Percentiles rank a stretch among this genome's conserved stretches.
These are phyloP conservation scores for Chenopodium album DNA, from an alignment of 148 eudicot genomes.

Conservation along the genomic window DNA sequence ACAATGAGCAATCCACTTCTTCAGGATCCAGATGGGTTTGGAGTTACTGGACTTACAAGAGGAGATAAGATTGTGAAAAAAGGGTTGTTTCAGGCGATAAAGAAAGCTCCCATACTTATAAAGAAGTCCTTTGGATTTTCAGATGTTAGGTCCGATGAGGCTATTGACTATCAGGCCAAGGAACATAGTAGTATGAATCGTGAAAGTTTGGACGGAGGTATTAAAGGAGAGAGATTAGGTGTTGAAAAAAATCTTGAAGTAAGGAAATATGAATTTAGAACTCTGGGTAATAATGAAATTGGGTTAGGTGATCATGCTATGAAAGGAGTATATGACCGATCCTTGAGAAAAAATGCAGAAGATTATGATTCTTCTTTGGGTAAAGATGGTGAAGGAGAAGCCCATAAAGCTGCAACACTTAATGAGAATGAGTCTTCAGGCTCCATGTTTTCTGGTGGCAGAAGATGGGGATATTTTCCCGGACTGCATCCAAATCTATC, in stretches of 20 bases:
- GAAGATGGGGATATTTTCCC: constrained; percentile 87
- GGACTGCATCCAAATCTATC: constrained; percentile 64
- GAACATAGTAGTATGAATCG: neutral
- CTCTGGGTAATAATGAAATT: constrained; percentile 36
- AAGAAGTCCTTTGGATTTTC: constrained; percentile 45
- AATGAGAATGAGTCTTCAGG: constrained; percentile 37
- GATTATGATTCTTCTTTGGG: constrained; percentile 9
- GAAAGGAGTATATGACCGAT: constrained; percentile 18
- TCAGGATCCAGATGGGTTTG: constrained; percentile 85
- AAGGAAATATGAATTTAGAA: constrained; percentile 40
- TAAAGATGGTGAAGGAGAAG: constrained; percentile 20
- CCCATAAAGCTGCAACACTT: constrained; percentile 18
- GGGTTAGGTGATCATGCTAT: constrained; percentile 3
- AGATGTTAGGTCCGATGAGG: constrained; percentile 20
- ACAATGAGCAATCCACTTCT: constrained; percentile 65
- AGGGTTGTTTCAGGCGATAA: constrained; percentile 48
- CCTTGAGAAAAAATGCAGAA: constrained; percentile 10
- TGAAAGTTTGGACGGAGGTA: constrained; percentile 11
- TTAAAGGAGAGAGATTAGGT: neutral
- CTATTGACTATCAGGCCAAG: constrained; percentile 7
- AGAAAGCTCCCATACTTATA: constrained; percentile 48
- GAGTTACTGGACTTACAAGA: constrained; percentile 57
- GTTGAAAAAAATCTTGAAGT: constrained; percentile 26
- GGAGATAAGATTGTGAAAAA: constrained; percentile 67
- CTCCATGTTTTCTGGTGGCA: constrained; percentile 58